A percentile compares a stretch with the other conserved stretches of the same genome.
These are phyloP conservation scores for Xerocomus nothofagi DNA, from an alignment of 1,284 basidiomycete species.

Conservation along the genomic window DNA sequence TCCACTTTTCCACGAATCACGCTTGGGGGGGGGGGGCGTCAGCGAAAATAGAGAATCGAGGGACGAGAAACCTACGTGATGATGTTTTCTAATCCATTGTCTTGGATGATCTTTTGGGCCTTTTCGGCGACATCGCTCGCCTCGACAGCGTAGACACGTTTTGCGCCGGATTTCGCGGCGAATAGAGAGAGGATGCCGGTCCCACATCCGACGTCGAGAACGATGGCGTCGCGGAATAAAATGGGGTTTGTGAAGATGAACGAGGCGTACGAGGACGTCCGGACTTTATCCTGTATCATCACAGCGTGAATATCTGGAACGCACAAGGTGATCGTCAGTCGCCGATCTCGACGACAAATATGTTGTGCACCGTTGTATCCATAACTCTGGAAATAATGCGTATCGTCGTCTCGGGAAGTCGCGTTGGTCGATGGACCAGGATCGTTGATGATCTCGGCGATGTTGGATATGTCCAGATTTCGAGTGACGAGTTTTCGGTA, in stretches of 20 bases:
- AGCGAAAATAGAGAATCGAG: neutral
- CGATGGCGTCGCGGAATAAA: conserved; percentile 82
- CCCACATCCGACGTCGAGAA: conserved; percentile 95
- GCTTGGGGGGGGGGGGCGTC: conserved; percentile 41
- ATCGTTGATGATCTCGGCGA: conserved; percentile 45
- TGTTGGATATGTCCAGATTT: conserved; percentile 46
- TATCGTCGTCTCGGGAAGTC: conserved; percentile 73
- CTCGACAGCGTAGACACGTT: conserved; percentile 92
- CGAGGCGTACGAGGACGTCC: conserved; percentile 90
- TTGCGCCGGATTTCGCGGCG: conserved; percentile 89
- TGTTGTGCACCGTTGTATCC: conserved; percentile 75
- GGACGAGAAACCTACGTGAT: conserved; percentile 58
- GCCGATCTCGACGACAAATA: neutral
- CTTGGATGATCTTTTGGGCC: conserved; percentile 78
- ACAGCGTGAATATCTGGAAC: conserved; percentile 70
- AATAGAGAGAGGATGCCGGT: conserved; percentile 93
- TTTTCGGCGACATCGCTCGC: conserved; percentile 86
- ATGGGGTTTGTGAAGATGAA: conserved; percentile 88
- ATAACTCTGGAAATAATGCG: conserved; percentile 94
- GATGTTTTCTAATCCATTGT: conserved; percentile 73
- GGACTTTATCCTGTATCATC: conserved; percentile 87
- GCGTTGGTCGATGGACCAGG: conserved; percentile 34
- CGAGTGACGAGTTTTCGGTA: conserved; percentile 58
- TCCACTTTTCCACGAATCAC: conserved; percentile 90
- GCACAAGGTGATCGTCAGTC: neutral